phyloP scores from a whole-genome alignment of 2,329 filamentous ascomycete genomes.

The Scolecobasidium constrictum region DNA sequence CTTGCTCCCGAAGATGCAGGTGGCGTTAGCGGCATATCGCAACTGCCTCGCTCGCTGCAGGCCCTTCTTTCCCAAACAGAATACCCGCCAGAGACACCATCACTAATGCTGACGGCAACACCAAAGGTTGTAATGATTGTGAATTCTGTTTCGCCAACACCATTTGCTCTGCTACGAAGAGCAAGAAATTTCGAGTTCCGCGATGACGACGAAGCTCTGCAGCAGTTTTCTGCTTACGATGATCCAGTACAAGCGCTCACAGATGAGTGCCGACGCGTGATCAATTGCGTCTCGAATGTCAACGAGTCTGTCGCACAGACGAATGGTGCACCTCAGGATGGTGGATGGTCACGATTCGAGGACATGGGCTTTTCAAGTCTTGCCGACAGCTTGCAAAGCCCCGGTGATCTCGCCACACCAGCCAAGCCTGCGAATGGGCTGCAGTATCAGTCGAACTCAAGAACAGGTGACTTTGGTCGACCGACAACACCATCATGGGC shows the following conservation, averaged over 20 bases:
- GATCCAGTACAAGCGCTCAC: conserved; percentile 82
- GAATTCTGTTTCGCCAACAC: conserved; percentile 85
- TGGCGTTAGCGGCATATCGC: conserved; percentile 66
- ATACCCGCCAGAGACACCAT: conserved; percentile 75
- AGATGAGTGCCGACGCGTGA: conserved; percentile 84
- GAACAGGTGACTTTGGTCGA: conserved; percentile 55
- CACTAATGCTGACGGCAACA: conserved; percentile 66
- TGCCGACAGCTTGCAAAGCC: conserved; percentile 51
- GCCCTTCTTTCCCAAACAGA: conserved; percentile 85
- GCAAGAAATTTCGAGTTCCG: conserved; percentile 94
- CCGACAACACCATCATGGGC: conserved; percentile 98
- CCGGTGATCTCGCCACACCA: conserved; percentile 31
- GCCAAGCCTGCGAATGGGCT: conserved; percentile 66
- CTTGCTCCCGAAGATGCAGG: conserved; percentile 65
- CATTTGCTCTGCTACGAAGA: conserved; percentile 79
- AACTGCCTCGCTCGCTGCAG: conserved; percentile 81
- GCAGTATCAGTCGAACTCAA: conserved; percentile 55
- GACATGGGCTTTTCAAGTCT: conserved; percentile 81
- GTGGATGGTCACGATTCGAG: conserved; percentile 94
- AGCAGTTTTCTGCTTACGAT: conserved; percentile 77
- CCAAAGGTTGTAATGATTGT: conserved; percentile 96
- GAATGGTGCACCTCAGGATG: conserved; percentile 53
- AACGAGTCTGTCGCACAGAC: conserved; percentile 74
- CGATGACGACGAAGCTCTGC: conserved; percentile 74
- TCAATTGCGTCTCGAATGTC: conserved; percentile 75